Evolutionary conservation across 1,284 basidiomycete species (phyloP).

Genomic region (Papiliotrema fonsecae): DNA sequence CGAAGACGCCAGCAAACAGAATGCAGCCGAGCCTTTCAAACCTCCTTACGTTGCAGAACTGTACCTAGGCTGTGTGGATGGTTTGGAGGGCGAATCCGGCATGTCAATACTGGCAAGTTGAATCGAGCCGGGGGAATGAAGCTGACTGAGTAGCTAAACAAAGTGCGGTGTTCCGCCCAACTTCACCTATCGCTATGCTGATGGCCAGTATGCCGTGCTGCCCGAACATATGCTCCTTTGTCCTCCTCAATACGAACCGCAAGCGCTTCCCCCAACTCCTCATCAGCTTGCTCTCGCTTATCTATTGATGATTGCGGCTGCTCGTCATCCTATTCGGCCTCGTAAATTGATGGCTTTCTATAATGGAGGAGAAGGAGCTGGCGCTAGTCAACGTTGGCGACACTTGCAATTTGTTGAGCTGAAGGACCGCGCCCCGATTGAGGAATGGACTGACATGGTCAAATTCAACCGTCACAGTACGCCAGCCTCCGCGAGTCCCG

Average conservation of each 20-base stretch:
- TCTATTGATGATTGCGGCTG: conserved; percentile 61
- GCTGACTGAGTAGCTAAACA: conserved; percentile 26
- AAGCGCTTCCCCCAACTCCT: conserved; percentile 71
- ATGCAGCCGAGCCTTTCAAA: conserved; percentile 62
- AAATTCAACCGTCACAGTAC: conserved; percentile 60
- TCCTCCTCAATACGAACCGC: conserved; percentile 49
- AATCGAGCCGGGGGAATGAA: conserved; percentile 54
- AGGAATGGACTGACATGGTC: conserved; percentile 59
- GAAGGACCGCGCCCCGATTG: conserved; percentile 63
- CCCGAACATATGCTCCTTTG: conserved; percentile 70
- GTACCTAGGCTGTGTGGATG: conserved; percentile 64
- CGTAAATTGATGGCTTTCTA: conserved; percentile 70
- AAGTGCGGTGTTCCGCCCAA: conserved; percentile 4
- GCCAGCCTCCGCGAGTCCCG: conserved; percentile 11
- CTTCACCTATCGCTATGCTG: conserved; percentile 2
- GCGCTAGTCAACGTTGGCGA: conserved; percentile 81
- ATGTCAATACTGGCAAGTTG: conserved; percentile 65
- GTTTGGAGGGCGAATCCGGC: conserved; percentile 58
- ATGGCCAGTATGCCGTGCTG: conserved; percentile 61
- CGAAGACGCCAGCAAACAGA: conserved; percentile 30
- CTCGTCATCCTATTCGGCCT: conserved; percentile 53
- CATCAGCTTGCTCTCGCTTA: conserved; percentile 70
- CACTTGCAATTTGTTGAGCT: conserved; percentile 76
- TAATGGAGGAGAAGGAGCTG: conserved; percentile 75
- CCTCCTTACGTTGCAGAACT: conserved; percentile 73